Evolutionary conservation across 192 early-diverging fungal genomes (phyloP).

Genomic region (Chytriomyces sp.): DNA sequence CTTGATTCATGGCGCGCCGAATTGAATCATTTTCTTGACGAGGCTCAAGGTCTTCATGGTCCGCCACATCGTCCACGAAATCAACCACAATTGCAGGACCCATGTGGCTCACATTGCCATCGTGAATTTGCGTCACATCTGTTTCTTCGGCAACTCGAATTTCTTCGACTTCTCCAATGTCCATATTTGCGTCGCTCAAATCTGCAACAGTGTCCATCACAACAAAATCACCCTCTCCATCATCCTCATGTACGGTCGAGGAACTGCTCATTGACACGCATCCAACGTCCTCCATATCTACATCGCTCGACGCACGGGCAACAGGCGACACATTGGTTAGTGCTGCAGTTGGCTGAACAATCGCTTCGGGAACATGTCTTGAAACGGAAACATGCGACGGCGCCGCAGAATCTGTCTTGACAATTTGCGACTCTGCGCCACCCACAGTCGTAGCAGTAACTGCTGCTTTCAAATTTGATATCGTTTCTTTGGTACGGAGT

Average conservation of each 20-base stretch:
- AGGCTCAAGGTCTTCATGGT: neutral
- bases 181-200: neutral
- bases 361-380: neutral
- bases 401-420: neutral
- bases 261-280: neutral
- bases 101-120: neutral
- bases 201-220: neutral
- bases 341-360: neutral
- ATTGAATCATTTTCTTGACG: neutral
- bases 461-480: neutral
- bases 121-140: neutral
- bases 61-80: neutral
- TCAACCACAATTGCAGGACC: slow-evolving; percentile 1
- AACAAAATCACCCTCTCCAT: slow-evolving; percentile 16
- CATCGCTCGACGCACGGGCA: too few species aligned
- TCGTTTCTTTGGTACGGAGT: neutral
- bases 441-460: neutral
- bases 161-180: neutral
- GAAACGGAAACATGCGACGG: neutral
- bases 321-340: neutral
- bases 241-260: neutral
- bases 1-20: neutral
- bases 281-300: neutral
- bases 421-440: neutral
- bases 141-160: neutral